A percentile compares a stretch with the other conserved stretches of the same genome.
Evolutionary conservation across 2,329 filamentous ascomycete species (phyloP).

Genomic region (Graphilbum sp.): DNA sequence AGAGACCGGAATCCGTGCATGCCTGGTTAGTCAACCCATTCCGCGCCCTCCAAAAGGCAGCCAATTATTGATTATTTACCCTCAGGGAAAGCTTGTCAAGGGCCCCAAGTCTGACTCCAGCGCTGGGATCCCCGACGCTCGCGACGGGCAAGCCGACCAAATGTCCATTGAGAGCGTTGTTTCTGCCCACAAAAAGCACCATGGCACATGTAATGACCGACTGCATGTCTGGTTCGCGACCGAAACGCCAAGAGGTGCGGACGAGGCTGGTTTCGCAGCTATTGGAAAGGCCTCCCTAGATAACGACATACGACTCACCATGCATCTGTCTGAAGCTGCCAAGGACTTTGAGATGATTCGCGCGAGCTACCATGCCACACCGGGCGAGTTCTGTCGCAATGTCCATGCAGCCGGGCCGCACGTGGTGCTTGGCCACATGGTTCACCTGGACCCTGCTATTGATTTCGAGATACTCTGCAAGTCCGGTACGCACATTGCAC

Average conservation of each 20-base stretch:
- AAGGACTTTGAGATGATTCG: neutral
- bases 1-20: neutral
- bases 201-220: neutral
- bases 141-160: neutral
- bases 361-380: neutral
- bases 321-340: neutral
- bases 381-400: neutral
- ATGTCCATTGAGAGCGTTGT: slow-evolving; percentile 1
- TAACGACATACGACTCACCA: neutral
- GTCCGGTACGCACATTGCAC: neutral
- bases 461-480: neutral
- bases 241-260: neutral
- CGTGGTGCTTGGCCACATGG: slow-evolving; percentile 2
- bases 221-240: slow-evolving; percentile 1
- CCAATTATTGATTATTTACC: no score
- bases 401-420: neutral
- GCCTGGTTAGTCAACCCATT: neutral
- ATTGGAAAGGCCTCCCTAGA: neutral
- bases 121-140: slow-evolving; percentile 1
- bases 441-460: neutral
- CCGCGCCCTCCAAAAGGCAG: neutral
- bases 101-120: neutral
- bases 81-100: slow-evolving; percentile 2
- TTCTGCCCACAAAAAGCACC: neutral
- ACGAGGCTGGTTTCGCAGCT: neutral